Conservation (phyloP, 192 early-diverging fungal species). For the Coemansia sp. region DNA sequence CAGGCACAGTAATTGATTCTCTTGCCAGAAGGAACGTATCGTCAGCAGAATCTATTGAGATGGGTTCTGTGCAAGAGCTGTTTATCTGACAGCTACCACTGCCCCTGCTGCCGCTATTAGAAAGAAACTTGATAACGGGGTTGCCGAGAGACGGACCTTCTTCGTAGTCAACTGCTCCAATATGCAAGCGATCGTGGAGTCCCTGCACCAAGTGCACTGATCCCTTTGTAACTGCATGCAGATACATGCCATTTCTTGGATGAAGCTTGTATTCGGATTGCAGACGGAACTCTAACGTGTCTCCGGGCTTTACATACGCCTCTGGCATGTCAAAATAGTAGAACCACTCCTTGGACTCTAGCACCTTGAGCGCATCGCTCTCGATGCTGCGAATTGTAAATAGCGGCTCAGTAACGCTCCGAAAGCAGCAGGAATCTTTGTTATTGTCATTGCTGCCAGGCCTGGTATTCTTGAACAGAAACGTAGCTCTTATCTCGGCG, state of each 20-base stretch:
- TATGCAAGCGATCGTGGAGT: slow-evolving; percentile 64
- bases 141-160: slow-evolving; percentile 70
- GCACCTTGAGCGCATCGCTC: slow-evolving; percentile 77
- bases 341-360: slow-evolving; percentile 85
- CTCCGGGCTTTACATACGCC: slow-evolving; percentile 37
- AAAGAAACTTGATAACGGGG: slow-evolving; percentile 77
- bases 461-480: neutral
- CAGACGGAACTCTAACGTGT: slow-evolving; percentile 73
- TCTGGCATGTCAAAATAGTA: slow-evolving; percentile 36
- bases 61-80: too few species aligned
- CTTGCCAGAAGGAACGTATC: neutral
- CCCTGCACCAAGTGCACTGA: slow-evolving; percentile 60
- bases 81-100: neutral
- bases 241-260: slow-evolving; percentile 51
- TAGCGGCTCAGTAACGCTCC: slow-evolving; percentile 67
- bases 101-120: slow-evolving; percentile 20
- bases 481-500: slow-evolving; percentile 1
- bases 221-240: slow-evolving; percentile 67
- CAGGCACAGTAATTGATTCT: neutral
- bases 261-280: slow-evolving; percentile 66
- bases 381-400: slow-evolving; percentile 49
- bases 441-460: neutral
- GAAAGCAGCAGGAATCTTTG: slow-evolving; percentile 60
- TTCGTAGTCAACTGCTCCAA: slow-evolving; percentile 73
- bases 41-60: neutral